Conservation (phyloP, 176 grass and related monocot genomes). For the Cenchrus purpureus region DNA sequence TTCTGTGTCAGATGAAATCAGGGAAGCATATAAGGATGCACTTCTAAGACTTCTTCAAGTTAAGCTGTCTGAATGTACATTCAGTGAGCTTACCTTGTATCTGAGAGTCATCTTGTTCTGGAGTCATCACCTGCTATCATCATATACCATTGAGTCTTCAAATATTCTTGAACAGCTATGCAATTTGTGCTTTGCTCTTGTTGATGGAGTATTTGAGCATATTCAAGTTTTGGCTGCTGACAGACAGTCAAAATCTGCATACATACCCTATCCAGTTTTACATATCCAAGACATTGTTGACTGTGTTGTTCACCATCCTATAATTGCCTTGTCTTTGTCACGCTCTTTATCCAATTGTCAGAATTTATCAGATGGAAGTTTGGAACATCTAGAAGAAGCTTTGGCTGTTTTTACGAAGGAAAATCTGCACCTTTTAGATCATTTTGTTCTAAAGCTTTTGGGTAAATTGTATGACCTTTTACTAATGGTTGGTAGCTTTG, state of each 20-base stretch:
- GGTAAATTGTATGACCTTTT: slow-evolving; percentile 67
- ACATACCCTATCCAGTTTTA: slow-evolving; percentile 32
- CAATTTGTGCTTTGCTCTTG: slow-evolving; percentile 65
- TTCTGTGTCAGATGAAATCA: slow-evolving; percentile 41
- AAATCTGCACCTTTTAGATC: slow-evolving; percentile 60
- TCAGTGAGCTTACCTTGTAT: slow-evolving; percentile 56
- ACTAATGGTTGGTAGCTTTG: slow-evolving; percentile 31
- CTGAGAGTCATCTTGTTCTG: slow-evolving; percentile 84
- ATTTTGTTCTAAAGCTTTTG: slow-evolving; percentile 67
- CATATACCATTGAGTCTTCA: slow-evolving; percentile 58
- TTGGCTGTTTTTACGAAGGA: slow-evolving; percentile 62
- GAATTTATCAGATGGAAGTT: slow-evolving; percentile 45
- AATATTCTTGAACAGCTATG: slow-evolving; percentile 61
- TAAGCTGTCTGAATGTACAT: slow-evolving; percentile 65
- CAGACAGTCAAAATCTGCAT: slow-evolving; percentile 29
- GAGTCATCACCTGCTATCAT: slow-evolving; percentile 63
- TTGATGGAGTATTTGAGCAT: slow-evolving; percentile 68
- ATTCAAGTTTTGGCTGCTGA: slow-evolving; percentile 50
- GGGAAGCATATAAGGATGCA: slow-evolving; percentile 39
- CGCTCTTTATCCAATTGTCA: slow-evolving; percentile 54
- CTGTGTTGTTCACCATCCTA: slow-evolving; percentile 75
- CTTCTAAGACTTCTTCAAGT: slow-evolving; percentile 62
- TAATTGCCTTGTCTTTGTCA: slow-evolving; percentile 57
- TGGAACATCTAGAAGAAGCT: slow-evolving; percentile 44
- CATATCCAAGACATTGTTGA: slow-evolving; percentile 57